Conservation (phyloP, 805 yeast species). For the Teunomyces cretensis region DNA sequence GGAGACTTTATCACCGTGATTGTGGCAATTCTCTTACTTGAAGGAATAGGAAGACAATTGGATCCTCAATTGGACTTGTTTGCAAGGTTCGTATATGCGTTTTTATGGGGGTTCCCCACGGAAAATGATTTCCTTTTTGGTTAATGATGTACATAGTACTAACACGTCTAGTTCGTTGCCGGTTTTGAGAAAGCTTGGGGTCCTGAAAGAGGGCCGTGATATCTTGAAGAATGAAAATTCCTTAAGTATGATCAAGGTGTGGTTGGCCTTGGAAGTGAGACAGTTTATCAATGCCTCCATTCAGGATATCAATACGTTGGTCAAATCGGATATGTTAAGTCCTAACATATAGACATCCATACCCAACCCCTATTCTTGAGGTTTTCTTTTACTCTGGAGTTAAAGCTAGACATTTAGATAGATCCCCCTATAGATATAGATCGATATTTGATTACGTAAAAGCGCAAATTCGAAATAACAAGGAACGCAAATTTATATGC, state of each 20-base stretch:
- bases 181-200: slow-evolving; percentile 76
- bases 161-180: slow-evolving; percentile 65
- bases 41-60: slow-evolving; percentile 92
- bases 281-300: slow-evolving; percentile 82
- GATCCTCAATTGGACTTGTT: slow-evolving; percentile 92
- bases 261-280: slow-evolving; percentile 88
- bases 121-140: slow-evolving; percentile 22
- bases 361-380: not conserved
- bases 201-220: slow-evolving; percentile 62
- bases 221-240: slow-evolving; percentile 56
- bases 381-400: not conserved
- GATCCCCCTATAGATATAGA: not conserved
- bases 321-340: slow-evolving; percentile 47
- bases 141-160: slow-evolving; percentile 9
- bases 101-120: slow-evolving; percentile 41
- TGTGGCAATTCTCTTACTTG: slow-evolving; percentile 86
- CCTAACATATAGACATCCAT: slow-evolving; percentile 42
- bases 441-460: not conserved
- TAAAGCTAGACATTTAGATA: too few species aligned
- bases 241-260: slow-evolving; percentile 82
- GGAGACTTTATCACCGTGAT: slow-evolving; percentile 94
- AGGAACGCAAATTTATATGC: not conserved
- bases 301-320: slow-evolving; percentile 56
- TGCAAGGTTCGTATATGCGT: slow-evolving; percentile 82
- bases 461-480: too few species aligned